These are phyloP conservation scores for Microdochium bolleyi DNA, from an alignment of 2,329 filamentous ascomycete species.

Conservation along the genomic window DNA sequence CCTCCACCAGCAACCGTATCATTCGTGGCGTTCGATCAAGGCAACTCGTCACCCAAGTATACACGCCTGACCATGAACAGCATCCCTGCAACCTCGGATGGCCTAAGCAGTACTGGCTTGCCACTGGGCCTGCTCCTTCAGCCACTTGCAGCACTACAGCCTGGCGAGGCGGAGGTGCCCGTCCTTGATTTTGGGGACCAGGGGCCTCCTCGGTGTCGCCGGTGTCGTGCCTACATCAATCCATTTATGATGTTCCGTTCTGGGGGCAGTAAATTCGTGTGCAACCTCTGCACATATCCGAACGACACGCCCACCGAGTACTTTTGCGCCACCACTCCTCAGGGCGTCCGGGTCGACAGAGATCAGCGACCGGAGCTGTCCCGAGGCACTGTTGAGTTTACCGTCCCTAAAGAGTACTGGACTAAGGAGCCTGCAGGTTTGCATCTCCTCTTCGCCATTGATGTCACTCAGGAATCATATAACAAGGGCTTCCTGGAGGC, in stretches of 20 bases:
- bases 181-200: constrained; percentile 90
- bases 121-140: constrained; percentile 85
- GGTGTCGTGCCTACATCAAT: constrained; percentile 96
- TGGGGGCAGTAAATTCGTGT: constrained; percentile 93
- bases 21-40: constrained; percentile 91
- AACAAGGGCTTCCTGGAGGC: constrained; percentile 87
- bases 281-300: constrained; percentile 95
- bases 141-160: constrained; percentile 73
- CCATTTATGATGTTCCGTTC: constrained; percentile 97
- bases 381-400: constrained; percentile 88
- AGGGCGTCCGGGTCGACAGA: constrained; percentile 80
- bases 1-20: constrained; percentile 83
- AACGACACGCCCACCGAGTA: constrained; percentile 92
- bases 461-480: constrained; percentile 85
- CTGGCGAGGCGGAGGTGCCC: constrained; percentile 80
- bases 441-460: constrained; percentile 84
- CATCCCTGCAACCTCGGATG: constrained; percentile 77
- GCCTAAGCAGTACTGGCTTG: constrained; percentile 69
- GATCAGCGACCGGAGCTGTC: constrained; percentile 84
- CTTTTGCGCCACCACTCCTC: constrained; percentile 82
- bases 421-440: constrained; percentile 86
- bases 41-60: constrained; percentile 92
- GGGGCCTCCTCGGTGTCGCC: constrained; percentile 82
- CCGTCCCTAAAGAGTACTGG: constrained; percentile 98
- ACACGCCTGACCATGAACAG: constrained; percentile 88